These are phyloP conservation scores for Rhodotorula toruloides DNA, from an alignment of 768 basidiomycete genomes.

Conservation along the genomic window DNA sequence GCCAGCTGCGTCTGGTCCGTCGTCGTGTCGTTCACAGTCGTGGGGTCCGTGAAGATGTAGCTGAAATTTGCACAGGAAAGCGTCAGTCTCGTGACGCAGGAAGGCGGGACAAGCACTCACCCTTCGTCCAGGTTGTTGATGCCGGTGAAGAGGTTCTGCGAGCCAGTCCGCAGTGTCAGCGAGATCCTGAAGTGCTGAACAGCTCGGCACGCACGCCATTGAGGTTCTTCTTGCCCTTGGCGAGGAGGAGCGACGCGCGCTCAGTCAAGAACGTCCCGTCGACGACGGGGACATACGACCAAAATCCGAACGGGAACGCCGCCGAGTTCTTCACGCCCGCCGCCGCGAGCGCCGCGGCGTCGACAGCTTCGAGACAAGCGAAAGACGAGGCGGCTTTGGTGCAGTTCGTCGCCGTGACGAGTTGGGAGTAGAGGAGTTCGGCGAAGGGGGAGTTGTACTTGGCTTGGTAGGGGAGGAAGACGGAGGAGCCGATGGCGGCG, in stretches of 20 bases:
- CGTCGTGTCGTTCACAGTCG: neutral
- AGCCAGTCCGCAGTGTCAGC: too few species aligned
- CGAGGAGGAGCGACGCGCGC: too few species aligned
- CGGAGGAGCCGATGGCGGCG: neutral
- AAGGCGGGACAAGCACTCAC: too few species aligned
- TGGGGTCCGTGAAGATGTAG: neutral
- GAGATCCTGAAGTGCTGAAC: too few species aligned
- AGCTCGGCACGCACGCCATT: too few species aligned
- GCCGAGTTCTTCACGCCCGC: neutral
- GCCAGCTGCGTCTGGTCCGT: neutral
- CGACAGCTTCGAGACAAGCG: neutral
- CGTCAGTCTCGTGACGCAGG: too few species aligned
- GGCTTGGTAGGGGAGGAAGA: neutral
- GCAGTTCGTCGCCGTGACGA: neutral
- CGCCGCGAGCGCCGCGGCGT: neutral
- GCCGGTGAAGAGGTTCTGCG: too few species aligned
- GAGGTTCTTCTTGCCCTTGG: too few species aligned
- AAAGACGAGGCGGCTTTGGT: neutral
- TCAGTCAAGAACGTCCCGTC: too few species aligned
- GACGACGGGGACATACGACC: too few species aligned
- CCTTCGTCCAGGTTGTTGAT: neutral
- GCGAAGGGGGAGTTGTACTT: neutral
- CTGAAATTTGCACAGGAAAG: neutral
- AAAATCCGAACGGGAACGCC: too few species aligned
- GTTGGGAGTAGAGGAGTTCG: neutral